A percentile compares a stretch with the other conserved stretches of the same genome.
Evolutionary conservation across 345 rosid species (phyloP).

Genomic region (Salix caprea): DNA sequence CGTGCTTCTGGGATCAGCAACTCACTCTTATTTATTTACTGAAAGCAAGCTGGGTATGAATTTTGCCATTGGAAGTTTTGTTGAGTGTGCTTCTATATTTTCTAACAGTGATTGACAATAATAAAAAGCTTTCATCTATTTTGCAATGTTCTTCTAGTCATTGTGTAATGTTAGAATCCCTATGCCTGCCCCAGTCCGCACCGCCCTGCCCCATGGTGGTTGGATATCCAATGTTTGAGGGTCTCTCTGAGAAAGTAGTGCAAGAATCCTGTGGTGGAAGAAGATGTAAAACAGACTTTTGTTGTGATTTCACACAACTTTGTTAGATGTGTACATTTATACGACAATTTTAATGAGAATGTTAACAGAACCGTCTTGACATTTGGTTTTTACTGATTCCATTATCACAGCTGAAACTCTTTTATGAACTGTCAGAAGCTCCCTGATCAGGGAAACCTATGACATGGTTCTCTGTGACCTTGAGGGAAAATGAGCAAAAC

Average conservation of each 20-base stretch:
- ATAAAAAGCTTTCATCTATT: neutral
- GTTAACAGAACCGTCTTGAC: neutral
- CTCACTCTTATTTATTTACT: neutral
- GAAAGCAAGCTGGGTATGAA: slow-evolving; percentile 10
- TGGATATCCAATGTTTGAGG: neutral
- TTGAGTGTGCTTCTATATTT: slow-evolving; percentile 13
- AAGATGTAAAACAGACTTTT: neutral
- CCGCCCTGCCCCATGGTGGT: neutral
- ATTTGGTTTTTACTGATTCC: no score
- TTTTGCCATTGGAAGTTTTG: slow-evolving; percentile 10
- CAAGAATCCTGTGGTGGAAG: neutral
- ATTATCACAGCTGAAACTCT: no score
- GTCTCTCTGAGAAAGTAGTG: neutral
- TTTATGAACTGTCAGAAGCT: no score
- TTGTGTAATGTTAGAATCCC: neutral
- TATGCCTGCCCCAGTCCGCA: neutral
- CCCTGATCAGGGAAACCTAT: no score
- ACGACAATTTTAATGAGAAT: slow-evolving; percentile 2
- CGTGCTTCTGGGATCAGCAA: neutral
- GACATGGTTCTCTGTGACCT: no score
- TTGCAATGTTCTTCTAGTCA: neutral
- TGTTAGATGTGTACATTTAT: neutral
- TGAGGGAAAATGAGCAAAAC: no score
- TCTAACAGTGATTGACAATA: neutral
- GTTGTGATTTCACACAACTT: neutral